phyloP scores from a whole-genome alignment of 768 basidiomycete species.

The Lactifluus rugatus region DNA sequence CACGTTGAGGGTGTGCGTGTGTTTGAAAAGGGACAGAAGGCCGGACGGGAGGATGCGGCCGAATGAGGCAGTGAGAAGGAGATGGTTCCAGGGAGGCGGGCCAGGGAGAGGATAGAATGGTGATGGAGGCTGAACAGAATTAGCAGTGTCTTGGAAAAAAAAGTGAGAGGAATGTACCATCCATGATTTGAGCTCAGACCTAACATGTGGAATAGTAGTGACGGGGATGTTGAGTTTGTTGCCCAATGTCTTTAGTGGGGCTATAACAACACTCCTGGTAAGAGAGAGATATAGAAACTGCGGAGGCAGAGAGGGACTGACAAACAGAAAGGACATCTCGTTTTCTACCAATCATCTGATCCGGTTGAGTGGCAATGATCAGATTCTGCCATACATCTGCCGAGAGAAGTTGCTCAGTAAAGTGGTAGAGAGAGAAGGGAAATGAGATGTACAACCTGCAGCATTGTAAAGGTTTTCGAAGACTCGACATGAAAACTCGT shows the following conservation, averaged over 20 bases:
- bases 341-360: constrained; percentile 52
- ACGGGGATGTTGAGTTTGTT: constrained; percentile 44
- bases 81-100: constrained; percentile 31
- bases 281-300: neutral
- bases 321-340: constrained; percentile 48
- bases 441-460: constrained; percentile 36
- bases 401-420: neutral
- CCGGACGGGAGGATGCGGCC: constrained; percentile 68
- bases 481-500: constrained; percentile 75
- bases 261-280: constrained; percentile 29
- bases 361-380: constrained; percentile 62
- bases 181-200: constrained; percentile 56
- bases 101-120: constrained; percentile 24
- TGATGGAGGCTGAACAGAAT: constrained; percentile 34
- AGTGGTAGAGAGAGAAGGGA: neutral
- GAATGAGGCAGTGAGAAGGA: constrained; percentile 84
- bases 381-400: constrained; percentile 72
- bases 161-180: constrained; percentile 31
- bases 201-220: constrained; percentile 49
- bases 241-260: constrained; percentile 59
- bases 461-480: constrained; percentile 55
- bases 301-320: constrained; percentile 26
- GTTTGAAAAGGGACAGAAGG: constrained; percentile 53
- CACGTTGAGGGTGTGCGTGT: constrained; percentile 61
- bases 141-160: neutral